Percentiles rank a stretch among this genome's conserved stretches.
Conservation (phyloP, 768 basidiomycete species). For the Lyophyllum semitale region DNA sequence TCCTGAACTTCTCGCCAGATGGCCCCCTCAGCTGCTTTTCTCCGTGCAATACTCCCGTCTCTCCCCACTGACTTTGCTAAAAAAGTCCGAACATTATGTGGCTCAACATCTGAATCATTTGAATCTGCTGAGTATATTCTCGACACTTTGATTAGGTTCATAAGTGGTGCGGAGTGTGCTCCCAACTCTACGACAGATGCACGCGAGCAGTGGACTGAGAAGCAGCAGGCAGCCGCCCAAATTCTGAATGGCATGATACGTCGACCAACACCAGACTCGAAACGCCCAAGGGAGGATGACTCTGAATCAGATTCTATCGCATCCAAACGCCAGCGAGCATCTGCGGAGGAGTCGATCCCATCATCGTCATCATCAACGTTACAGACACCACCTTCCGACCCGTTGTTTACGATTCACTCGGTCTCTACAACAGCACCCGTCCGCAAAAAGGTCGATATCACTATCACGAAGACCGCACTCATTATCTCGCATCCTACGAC, state of each 20-base stretch:
- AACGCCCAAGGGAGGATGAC: slow-evolving; percentile 38
- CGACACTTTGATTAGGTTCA: slow-evolving; percentile 45
- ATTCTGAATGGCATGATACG: slow-evolving; percentile 30
- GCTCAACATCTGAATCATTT: slow-evolving; percentile 29
- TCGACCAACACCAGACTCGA: slow-evolving; percentile 24
- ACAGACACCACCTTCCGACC: slow-evolving; percentile 35
- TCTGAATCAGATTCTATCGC: slow-evolving; percentile 17
- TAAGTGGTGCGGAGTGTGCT: slow-evolving; percentile 40
- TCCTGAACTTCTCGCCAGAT: slow-evolving; percentile 14
- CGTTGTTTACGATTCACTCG: slow-evolving; percentile 60
- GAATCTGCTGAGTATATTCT: slow-evolving; percentile 32
- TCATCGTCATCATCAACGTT: slow-evolving; percentile 9
- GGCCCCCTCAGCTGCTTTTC: slow-evolving; percentile 30
- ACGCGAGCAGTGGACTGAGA: slow-evolving; percentile 38
- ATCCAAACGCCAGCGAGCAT: slow-evolving; percentile 36
- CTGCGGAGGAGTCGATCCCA: slow-evolving; percentile 16
- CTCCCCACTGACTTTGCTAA: slow-evolving; percentile 36
- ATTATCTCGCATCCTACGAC: slow-evolving; percentile 54
- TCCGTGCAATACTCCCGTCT: slow-evolving; percentile 33
- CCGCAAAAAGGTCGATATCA: slow-evolving; percentile 75
- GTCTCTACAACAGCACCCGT: slow-evolving; percentile 74
- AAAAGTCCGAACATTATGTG: slow-evolving; percentile 32
- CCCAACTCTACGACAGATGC: slow-evolving; percentile 27
- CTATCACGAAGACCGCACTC: slow-evolving; percentile 51
- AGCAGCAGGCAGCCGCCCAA: slow-evolving; percentile 31